Percentiles rank a stretch among this genome's conserved stretches.
Evolutionary conservation across 768 basidiomycete species (phyloP).

Genomic region (Hygrophoropsis aurantiaca): DNA sequence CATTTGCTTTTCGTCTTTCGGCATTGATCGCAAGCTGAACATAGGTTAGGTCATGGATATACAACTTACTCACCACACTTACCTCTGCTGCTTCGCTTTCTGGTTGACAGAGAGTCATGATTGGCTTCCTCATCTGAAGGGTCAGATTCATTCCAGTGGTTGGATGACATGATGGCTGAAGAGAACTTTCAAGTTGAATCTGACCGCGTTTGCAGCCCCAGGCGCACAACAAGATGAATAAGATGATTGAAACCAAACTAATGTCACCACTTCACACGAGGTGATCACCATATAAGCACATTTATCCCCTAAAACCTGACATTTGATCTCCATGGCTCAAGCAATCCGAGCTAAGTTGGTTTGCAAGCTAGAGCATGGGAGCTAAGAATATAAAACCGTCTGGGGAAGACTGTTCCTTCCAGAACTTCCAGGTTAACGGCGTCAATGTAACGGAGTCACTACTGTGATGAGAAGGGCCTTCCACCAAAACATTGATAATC

Average conservation of each 20-base stretch:
- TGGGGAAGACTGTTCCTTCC: too few species aligned
- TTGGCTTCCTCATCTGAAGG: slow-evolving; percentile 55
- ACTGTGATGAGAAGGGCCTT: too few species aligned
- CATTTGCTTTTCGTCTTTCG: slow-evolving; percentile 89
- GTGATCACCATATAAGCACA: too few species aligned
- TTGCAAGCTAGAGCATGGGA: too few species aligned
- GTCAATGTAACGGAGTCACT: too few species aligned
- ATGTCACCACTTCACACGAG: slow-evolving; percentile 1
- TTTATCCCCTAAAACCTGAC: too few species aligned
- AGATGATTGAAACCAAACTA: not conserved
- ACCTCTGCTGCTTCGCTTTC: slow-evolving; percentile 71
- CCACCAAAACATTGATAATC: too few species aligned
- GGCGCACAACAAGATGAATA: slow-evolving; percentile 1
- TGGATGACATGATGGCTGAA: slow-evolving; percentile 23
- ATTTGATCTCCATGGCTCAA: too few species aligned
- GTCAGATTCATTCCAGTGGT: slow-evolving; percentile 58
- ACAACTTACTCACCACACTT: slow-evolving; percentile 5
- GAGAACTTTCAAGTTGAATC: slow-evolving; percentile 7
- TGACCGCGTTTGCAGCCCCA: slow-evolving; percentile 15
- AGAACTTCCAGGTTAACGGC: too few species aligned
- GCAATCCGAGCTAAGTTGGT: too few species aligned
- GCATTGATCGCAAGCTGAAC: slow-evolving; percentile 81
- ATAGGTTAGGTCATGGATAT: not conserved
- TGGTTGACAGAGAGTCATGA: slow-evolving; percentile 40
- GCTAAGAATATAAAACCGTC: too few species aligned